Evolutionary conservation across 2,329 filamentous ascomycete species (phyloP).

Genomic region (Periconia macrospinosa): DNA sequence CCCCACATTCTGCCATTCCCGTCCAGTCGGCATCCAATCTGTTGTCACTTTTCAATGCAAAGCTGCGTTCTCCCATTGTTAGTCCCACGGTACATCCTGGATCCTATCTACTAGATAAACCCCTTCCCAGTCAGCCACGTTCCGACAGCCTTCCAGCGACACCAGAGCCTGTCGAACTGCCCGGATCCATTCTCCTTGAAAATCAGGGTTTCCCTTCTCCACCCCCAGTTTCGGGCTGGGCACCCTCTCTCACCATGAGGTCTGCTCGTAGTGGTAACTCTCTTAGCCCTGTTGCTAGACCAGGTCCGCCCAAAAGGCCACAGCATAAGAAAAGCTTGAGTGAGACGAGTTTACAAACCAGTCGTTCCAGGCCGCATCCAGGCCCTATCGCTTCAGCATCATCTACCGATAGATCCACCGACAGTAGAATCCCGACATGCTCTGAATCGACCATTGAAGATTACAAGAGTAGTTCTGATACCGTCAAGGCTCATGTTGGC

Average conservation of each 20-base stretch:
- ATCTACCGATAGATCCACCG: conserved; percentile 21
- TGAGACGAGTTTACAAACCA: conserved; percentile 19
- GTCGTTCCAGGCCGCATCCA: conserved; percentile 21
- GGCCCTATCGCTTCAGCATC: not conserved
- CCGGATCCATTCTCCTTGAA: conserved; percentile 32
- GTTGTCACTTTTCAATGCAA: conserved; percentile 47
- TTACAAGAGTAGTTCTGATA: conserved; percentile 17
- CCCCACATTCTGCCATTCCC: conserved; percentile 31
- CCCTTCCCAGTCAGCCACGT: conserved; percentile 42
- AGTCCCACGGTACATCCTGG: conserved; percentile 32
- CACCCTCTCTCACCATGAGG: conserved; percentile 26
- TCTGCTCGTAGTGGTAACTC: conserved; percentile 27
- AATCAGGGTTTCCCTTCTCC: conserved; percentile 36
- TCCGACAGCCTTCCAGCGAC: conserved; percentile 45
- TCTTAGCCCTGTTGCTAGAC: conserved; percentile 17
- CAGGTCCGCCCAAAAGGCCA: conserved; percentile 22
- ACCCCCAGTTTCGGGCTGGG: conserved; percentile 16
- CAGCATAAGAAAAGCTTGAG: conserved; percentile 27
- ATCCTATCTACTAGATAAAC: conserved; percentile 34
- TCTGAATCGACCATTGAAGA: conserved; percentile 18
- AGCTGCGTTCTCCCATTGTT: conserved; percentile 45
- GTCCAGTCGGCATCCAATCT: conserved; percentile 38
- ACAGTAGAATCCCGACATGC: conserved; percentile 25
- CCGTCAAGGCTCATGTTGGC: conserved; percentile 19
- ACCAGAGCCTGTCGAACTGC: conserved; percentile 36